phyloP scores from a whole-genome alignment of 768 basidiomycete genomes.

The Lactifluus piperatus region DNA sequence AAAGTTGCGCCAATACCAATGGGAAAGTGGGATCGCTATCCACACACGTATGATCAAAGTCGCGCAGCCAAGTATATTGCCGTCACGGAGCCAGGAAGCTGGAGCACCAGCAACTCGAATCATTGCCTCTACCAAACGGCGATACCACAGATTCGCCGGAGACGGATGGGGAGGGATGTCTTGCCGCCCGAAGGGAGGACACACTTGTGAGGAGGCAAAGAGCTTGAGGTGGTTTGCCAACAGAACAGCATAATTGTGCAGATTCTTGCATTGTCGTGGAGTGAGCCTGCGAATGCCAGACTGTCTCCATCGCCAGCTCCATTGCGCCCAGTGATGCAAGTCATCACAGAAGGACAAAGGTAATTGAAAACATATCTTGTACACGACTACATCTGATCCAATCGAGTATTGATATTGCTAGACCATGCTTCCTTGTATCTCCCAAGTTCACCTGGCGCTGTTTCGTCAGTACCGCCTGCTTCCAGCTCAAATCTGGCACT shows the following conservation, averaged over 20 bases:
- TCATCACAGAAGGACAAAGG: too few relatives aligned
- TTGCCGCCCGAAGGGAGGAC: conserved; percentile 34
- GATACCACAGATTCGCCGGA: conserved; percentile 15
- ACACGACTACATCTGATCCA: too few relatives aligned
- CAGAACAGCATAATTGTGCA: conserved; percentile 84
- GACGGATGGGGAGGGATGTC: conserved; percentile 24
- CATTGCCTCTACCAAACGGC: conserved; percentile 4
- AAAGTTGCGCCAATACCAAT: conserved; percentile 9
- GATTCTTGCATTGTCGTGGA: conserved; percentile 57
- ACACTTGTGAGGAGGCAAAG: conserved; percentile 68
- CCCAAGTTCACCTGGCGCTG: too few relatives aligned
- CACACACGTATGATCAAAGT: conserved; percentile 52
- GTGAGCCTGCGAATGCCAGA: conserved; percentile 33
- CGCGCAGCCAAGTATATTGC: conserved; percentile 61
- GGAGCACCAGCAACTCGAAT: conserved; percentile 44
- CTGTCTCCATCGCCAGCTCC: conserved; percentile 4
- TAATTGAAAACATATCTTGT: too few relatives aligned
- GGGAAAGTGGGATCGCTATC: conserved; percentile 11
- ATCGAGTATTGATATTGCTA: too few relatives aligned
- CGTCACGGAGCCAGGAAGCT: conserved; percentile 53
- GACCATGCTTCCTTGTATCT: too few relatives aligned
- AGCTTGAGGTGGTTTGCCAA: conserved; percentile 74
- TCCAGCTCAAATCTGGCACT: conserved; percentile 65
- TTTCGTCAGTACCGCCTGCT: too few relatives aligned
- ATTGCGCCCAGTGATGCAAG: conserved; percentile 1